Conservation (phyloP, 345 rosid genomes). For the Citrus mangshanensis region DNA sequence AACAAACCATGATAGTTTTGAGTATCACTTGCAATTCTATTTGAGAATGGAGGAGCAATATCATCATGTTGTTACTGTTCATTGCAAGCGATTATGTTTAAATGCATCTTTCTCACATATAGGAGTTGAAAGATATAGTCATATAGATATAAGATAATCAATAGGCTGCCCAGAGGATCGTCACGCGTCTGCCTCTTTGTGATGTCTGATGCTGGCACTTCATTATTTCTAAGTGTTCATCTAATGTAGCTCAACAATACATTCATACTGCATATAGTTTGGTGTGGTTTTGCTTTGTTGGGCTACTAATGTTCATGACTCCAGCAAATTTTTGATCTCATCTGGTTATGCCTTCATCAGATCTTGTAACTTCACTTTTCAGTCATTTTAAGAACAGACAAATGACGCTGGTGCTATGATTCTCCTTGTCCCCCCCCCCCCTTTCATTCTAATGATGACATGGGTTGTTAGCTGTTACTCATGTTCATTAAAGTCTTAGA, state of each 20-base stretch:
- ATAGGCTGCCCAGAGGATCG: not conserved
- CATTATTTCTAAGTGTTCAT: not conserved
- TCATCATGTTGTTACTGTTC: not conserved
- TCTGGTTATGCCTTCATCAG: not conserved
- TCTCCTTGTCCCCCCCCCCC: no score
- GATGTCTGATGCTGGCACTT: not conserved
- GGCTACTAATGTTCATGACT: not conserved
- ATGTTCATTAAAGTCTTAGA: no score
- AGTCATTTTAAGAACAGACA: not conserved
- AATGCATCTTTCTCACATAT: not conserved
- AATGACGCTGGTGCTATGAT: not conserved
- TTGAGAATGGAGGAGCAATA: not conserved
- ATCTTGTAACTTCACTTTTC: not conserved
- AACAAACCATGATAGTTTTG: not conserved
- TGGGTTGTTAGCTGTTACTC: not conserved
- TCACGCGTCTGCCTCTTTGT: not conserved
- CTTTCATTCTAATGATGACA: not conserved
- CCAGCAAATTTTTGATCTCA: not conserved
- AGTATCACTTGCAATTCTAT: not conserved
- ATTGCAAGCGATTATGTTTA: not conserved
- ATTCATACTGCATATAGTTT: not conserved
- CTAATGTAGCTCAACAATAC: not conserved
- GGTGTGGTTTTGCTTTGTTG: not conserved
- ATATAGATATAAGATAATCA: not conserved
- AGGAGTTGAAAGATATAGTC: not conserved